These are phyloP conservation scores for Herpetomonas samuelpessoai DNA, from an alignment of 208 protist genomes.

Conservation along the genomic window DNA sequence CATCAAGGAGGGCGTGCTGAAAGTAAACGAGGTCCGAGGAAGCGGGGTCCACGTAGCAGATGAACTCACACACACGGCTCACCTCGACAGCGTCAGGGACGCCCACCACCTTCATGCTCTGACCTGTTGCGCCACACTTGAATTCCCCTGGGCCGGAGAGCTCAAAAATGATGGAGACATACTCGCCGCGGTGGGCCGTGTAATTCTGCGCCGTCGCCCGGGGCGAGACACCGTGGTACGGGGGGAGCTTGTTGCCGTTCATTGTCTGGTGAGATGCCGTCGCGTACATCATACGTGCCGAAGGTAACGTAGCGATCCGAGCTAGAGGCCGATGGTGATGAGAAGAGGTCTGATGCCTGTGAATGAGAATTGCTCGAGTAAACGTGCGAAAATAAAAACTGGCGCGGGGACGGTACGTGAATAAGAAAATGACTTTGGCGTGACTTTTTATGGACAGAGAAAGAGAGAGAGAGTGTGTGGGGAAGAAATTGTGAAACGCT, in stretches of 20 bases:
- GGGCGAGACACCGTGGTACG: constrained; percentile 81
- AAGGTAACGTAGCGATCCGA: too few species aligned
- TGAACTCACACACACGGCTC: constrained; percentile 88
- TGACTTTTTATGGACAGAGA: too few species aligned
- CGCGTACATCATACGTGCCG: constrained; percentile 24
- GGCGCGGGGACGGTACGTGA: too few species aligned
- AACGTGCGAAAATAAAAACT: too few species aligned
- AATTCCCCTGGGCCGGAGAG: constrained; percentile 75
- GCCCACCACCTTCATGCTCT: constrained; percentile 56
- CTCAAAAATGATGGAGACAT: constrained; percentile 81
- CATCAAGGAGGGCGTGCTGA: constrained; percentile 83
- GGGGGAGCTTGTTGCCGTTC: constrained; percentile 43
- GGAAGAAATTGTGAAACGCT: too few species aligned
- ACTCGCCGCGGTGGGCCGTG: constrained; percentile 72
- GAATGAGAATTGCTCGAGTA: too few species aligned
- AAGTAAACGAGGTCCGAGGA: constrained; percentile 75
- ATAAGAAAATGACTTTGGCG: too few species aligned
- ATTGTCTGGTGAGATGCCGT: background rate
- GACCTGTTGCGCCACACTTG: constrained; percentile 59
- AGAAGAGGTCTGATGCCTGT: too few species aligned
- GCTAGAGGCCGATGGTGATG: too few species aligned
- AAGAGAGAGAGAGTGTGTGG: too few species aligned
- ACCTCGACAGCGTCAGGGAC: constrained; percentile 73
- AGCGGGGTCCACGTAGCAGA: constrained; percentile 85
- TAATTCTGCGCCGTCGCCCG: constrained; percentile 70